Percentiles rank a stretch among this genome's conserved stretches.
Conservation (phyloP, 345 rosid species). For the Citrus maxima region DNA sequence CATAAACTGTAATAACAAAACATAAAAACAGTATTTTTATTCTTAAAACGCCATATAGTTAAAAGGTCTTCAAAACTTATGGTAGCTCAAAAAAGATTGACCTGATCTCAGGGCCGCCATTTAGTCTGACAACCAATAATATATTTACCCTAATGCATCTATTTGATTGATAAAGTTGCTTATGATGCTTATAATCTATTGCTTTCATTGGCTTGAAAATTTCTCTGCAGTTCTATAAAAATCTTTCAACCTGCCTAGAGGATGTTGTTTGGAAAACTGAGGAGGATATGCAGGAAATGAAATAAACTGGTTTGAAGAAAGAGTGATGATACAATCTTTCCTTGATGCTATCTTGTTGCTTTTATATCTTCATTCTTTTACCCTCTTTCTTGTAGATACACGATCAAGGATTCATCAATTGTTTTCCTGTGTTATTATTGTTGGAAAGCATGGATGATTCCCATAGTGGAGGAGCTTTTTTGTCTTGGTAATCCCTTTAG, state of each 20-base stretch:
- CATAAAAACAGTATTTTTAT: too few relatives aligned
- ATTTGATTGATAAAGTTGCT: background rate
- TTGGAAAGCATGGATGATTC: constrained; percentile 33
- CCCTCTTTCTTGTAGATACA: constrained; percentile 4
- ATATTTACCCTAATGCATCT: background rate
- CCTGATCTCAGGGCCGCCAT: background rate
- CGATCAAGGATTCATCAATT: constrained; percentile 10
- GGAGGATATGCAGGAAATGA: constrained; percentile 60
- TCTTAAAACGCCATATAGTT: too few relatives aligned
- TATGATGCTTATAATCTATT: background rate
- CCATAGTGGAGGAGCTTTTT: constrained; percentile 21
- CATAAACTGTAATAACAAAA: background rate
- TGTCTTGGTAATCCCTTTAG: background rate
- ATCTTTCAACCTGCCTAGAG: constrained; percentile 70
- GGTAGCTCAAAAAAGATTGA: too few relatives aligned
- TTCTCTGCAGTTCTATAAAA: constrained; percentile 77
- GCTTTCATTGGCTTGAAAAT: background rate
- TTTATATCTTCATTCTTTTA: constrained; percentile 31
- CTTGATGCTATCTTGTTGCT: background rate
- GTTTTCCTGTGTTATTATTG: constrained; percentile 33
- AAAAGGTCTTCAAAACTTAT: too few relatives aligned
- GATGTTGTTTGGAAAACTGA: constrained; percentile 94
- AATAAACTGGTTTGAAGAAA: constrained; percentile 25
- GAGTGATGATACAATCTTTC: constrained; percentile 1
- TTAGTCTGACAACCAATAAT: background rate